Base-by-base conservation (phyloP, 208 protist species). In the Strigomonas culicis region DNA sequence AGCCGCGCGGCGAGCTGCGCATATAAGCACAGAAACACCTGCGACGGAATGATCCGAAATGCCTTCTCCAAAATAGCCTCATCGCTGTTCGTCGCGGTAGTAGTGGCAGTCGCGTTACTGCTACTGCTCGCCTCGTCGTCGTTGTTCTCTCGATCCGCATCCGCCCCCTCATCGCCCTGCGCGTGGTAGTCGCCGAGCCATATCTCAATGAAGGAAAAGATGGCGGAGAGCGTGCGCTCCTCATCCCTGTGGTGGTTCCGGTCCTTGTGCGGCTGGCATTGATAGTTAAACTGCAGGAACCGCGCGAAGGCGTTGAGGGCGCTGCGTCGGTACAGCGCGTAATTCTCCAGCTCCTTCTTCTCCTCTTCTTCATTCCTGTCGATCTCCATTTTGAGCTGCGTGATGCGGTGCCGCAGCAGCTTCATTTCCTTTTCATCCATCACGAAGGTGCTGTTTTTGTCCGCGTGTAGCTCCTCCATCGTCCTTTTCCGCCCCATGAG, bases 161-260 rank as follows among this genome's bases (percentile, higher is more conserved):
- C 47, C 4, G 58, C 31, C 4, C 66, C 41, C 11, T 28, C 60
- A 6, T 68, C 41, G 49, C 50, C 55, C 19, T 77, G 67, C n/a
- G 63, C 41, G 6, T 72, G 61, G 10, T 58, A 43, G 1, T 43
- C 59, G 8, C 66, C 66, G 19, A 84, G 59, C 89, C 89, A 95
- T 1, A 95, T 65, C 59, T 82, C 82, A 2, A 92, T 84, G 59
- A 95, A 85, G 10, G 80, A 77, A 51, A 89, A 95, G 11, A 87
- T 74, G n/a, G 88, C 85, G 25, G 81, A 68, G 17, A 88, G 21
- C 17, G 75, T 70, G 49, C 78, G 63, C 21, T 88, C 79, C 11
- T 63, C 68, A 1, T 7, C 46, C 27, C 63, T 50, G 8, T 49
- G 43, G 1, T 63, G 65, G 24, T 71, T 17, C 39, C 10, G 11